These are phyloP conservation scores for Kickxella alabastrina DNA, from an alignment of 192 early-diverging fungal genomes.

Conservation along the genomic window DNA sequence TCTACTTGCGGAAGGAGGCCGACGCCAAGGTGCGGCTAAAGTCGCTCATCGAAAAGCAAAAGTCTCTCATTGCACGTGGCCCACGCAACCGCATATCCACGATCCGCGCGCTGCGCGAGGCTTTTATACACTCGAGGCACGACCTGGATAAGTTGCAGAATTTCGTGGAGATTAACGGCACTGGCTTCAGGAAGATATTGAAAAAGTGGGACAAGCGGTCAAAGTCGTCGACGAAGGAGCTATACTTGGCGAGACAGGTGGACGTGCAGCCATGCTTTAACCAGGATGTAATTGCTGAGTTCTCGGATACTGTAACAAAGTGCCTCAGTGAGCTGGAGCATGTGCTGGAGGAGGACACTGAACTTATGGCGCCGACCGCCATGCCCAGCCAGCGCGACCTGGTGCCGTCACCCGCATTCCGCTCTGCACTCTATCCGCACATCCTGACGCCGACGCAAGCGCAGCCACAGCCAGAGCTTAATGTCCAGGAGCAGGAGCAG, in stretches of 20 bases:
- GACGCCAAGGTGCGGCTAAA: constrained; percentile 87
- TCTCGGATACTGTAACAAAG: constrained; percentile 75
- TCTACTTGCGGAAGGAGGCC: constrained; percentile 95
- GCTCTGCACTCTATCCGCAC: constrained; percentile 6
- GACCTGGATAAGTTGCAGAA: constrained; percentile 96
- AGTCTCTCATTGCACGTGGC: constrained; percentile 55
- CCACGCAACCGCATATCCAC: constrained; percentile 54
- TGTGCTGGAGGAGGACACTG: constrained; percentile 52
- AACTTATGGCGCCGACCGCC: constrained; percentile 8
- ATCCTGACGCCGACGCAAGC: neutral
- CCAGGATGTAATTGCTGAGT: constrained; percentile 82
- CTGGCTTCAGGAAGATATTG: constrained; percentile 96
- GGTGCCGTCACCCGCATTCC: constrained; percentile 36
- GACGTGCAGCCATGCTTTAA: constrained; percentile 99
- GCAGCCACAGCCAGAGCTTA: constrained; percentile 1
- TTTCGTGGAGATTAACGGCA: constrained; percentile 95
- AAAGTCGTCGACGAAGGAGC: constrained; percentile 95
- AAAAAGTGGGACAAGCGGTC: constrained; percentile 99
- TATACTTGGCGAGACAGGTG: constrained; percentile 94
- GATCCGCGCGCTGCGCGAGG: constrained; percentile 77
- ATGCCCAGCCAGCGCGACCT: constrained; percentile 31
- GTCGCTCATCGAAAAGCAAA: constrained; percentile 78
- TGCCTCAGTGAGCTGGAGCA: constrained; percentile 74
- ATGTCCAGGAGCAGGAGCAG: neutral
- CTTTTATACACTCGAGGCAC: constrained; percentile 84